phyloP scores from a whole-genome alignment of 1,139 yeast genomes.

The Debaryomyces singareniensis region DNA sequence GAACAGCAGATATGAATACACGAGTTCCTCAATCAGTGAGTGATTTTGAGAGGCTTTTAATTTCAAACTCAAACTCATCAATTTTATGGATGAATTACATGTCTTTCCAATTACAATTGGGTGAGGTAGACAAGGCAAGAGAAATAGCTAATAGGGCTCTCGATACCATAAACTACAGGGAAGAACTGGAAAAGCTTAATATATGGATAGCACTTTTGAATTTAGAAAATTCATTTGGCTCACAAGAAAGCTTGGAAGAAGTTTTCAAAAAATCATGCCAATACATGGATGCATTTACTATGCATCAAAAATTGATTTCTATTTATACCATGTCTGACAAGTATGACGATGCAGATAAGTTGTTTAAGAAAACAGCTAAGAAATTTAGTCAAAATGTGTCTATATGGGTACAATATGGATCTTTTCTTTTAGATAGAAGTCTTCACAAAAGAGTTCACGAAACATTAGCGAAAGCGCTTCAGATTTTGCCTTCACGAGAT shows the following conservation, averaged over 20 bases:
- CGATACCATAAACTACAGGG: conserved; percentile 83
- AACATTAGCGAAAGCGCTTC: conserved; percentile 66
- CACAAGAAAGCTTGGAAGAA: conserved; percentile 73
- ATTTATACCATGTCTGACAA: conserved; percentile 74
- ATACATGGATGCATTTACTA: conserved; percentile 79
- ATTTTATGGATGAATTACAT: conserved; percentile 96
- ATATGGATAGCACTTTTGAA: conserved; percentile 95
- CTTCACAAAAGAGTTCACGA: conserved; percentile 59
- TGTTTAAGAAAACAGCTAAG: conserved; percentile 65
- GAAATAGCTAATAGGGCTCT: conserved; percentile 90
- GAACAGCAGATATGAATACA: conserved; percentile 76
- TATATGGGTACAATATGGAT: conserved; percentile 77
- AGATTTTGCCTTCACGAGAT: conserved; percentile 63
- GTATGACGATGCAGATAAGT: conserved; percentile 58
- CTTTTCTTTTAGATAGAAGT: conserved; percentile 59
- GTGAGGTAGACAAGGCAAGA: conserved; percentile 91
- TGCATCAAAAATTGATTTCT: conserved; percentile 74
- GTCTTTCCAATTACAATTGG: conserved; percentile 93
- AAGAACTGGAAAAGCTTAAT: conserved; percentile 88
- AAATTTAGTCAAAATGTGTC: conserved; percentile 69
- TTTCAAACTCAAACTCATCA: conserved; percentile 92
- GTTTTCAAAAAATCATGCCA: conserved; percentile 80
- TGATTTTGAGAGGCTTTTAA: conserved; percentile 85
- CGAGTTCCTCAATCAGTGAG: conserved; percentile 86
- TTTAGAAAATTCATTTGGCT: conserved; percentile 90